phyloP scores from a whole-genome alignment of 306 rosid species.

The Purshia tridentata region DNA sequence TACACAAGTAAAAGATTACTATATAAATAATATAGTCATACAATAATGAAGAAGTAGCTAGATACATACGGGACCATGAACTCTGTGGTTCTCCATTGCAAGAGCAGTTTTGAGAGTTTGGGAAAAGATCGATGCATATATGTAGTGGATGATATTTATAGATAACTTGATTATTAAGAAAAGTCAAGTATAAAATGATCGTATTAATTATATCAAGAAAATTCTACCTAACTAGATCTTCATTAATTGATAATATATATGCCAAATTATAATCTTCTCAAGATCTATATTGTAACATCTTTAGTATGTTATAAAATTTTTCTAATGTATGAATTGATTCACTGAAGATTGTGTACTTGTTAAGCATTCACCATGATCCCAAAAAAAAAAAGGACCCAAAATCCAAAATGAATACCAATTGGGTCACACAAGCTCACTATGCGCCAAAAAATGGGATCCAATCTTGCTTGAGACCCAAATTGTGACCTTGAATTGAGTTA shows the following conservation, averaged over 20 bases:
- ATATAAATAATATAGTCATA: not conserved
- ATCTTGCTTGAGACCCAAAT: too few species aligned
- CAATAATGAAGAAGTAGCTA: not conserved
- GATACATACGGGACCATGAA: slow-evolving; percentile 13
- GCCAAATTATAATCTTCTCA: too few species aligned
- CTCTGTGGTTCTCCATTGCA: slow-evolving; percentile 15
- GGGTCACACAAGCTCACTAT: too few species aligned
- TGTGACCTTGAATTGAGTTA: too few species aligned
- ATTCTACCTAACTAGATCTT: not conserved
- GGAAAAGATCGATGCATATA: not conserved
- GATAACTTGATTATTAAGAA: not conserved
- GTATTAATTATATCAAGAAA: too few species aligned
- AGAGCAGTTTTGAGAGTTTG: not conserved
- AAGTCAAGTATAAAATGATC: not conserved
- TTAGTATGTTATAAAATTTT: not conserved
- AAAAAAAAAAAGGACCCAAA: too few species aligned
- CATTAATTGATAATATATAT: not conserved
- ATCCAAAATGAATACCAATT: too few species aligned
- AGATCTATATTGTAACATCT: not conserved
- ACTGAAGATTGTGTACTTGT: not conserved
- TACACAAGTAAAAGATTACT: not conserved
- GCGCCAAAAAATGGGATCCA: too few species aligned
- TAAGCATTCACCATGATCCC: too few species aligned
- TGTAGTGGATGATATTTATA: not conserved
- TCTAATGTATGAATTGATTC: not conserved